phyloP scores from a whole-genome alignment of 2,329 filamentous ascomycete genomes.

The Monosporascus sp. region DNA sequence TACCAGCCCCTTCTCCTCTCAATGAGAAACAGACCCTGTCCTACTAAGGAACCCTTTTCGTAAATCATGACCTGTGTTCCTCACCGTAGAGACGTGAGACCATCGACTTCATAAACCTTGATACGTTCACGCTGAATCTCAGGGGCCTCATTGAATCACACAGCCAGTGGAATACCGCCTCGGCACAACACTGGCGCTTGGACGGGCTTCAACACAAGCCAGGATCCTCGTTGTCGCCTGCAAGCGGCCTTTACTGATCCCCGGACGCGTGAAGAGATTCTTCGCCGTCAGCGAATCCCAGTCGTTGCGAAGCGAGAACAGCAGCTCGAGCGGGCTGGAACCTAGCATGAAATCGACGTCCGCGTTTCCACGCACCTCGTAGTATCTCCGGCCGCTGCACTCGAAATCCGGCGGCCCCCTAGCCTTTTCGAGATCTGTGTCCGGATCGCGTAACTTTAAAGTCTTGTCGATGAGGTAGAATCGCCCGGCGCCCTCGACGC shows the following conservation, averaged over 20 bases:
- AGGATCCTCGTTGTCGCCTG: background rate
- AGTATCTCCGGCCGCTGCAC: background rate
- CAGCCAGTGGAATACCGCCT: too few species aligned
- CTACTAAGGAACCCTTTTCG: too few species aligned
- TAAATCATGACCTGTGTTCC: too few species aligned
- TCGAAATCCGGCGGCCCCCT: background rate
- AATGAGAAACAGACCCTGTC: too few species aligned
- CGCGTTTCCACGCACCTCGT: background rate
- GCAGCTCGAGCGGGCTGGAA: background rate
- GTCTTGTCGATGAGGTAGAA: background rate
- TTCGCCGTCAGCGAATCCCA: background rate
- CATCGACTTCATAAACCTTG: too few species aligned
- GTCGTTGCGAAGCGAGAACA: background rate
- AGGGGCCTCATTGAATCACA: too few species aligned
- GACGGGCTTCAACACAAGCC: background rate
- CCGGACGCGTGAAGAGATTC: background rate
- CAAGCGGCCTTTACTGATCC: background rate
- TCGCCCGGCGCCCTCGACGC: background rate
- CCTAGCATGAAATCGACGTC: background rate
- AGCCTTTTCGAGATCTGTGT: too few species aligned
- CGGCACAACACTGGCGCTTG: too few species aligned
- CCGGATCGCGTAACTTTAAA: background rate
- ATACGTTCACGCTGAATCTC: too few species aligned
- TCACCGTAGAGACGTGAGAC: too few species aligned
- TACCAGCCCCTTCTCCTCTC: too few species aligned